Conservation (phyloP, 805 yeast genomes). For the Kregervanrija fluxuum region DNA sequence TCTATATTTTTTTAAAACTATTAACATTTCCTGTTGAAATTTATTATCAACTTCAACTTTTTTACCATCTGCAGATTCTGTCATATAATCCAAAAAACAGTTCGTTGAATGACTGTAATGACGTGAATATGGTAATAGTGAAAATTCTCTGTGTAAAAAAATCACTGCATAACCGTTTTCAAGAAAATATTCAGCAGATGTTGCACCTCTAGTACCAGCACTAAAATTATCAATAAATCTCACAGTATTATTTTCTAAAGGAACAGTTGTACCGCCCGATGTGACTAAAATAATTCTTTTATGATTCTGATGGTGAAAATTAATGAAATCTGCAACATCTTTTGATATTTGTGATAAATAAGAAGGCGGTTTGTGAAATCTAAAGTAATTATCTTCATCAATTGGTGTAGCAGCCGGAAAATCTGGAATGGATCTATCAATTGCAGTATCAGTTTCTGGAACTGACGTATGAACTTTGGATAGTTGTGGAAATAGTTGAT, state of each 20-base stretch:
- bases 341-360: constrained; percentile 57
- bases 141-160: constrained; percentile 86
- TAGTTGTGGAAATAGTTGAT: constrained; percentile 11
- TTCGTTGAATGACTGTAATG: constrained; percentile 79
- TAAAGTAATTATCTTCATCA: constrained; percentile 75
- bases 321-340: constrained; percentile 56
- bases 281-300: constrained; percentile 75
- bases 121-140: constrained; percentile 86
- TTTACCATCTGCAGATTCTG: constrained; percentile 35
- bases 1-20: constrained; percentile 49
- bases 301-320: constrained; percentile 36
- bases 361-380: constrained; percentile 61
- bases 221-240: constrained; percentile 94
- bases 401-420: constrained; percentile 67
- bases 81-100: constrained; percentile 80
- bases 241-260: constrained; percentile 93
- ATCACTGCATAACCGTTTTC: constrained; percentile 87
- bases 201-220: constrained; percentile 97
- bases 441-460: constrained; percentile 66
- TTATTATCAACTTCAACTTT: constrained; percentile 54
- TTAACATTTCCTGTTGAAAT: constrained; percentile 54
- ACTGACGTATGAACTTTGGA: constrained; percentile 52
- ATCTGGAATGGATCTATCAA: constrained; percentile 68
- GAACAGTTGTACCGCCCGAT: constrained; percentile 97
- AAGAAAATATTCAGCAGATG: constrained; percentile 87